phyloP scores from a whole-genome alignment of 495 filamentous ascomycete genomes.

The Penicillium bialowiezense region DNA sequence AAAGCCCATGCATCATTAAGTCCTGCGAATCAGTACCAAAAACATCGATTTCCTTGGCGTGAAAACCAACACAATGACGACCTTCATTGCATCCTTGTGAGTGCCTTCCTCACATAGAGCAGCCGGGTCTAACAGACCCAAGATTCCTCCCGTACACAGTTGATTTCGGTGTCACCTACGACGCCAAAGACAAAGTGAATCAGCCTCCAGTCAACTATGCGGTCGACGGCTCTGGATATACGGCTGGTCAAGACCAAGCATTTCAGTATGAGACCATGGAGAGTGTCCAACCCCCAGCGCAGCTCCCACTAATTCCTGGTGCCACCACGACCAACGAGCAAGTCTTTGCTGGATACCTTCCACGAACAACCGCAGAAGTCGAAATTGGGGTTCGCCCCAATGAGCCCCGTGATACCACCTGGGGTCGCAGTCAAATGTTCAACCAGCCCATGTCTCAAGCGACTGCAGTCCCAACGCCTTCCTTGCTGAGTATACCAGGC shows the following conservation, averaged over 20 bases:
- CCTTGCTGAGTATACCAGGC: conserved; percentile 58
- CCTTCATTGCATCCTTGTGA: conserved; percentile 35
- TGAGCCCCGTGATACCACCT: conserved; percentile 62
- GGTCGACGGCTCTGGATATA: conserved; percentile 36
- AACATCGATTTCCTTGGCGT: no score
- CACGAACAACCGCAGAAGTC: conserved; percentile 28
- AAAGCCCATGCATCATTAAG: no score
- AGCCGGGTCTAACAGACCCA: conserved; percentile 2
- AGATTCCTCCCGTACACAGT: conserved; percentile 43
- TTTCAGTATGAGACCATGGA: no score
- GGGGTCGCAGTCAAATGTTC: conserved; percentile 59
- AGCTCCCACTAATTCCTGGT: conserved; percentile 53
- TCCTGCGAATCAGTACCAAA: no score
- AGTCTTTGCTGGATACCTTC: conserved; percentile 54
- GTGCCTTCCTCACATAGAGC: background rate
- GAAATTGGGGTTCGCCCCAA: conserved; percentile 42
- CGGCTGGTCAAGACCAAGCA: conserved; percentile 17
- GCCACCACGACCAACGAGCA: conserved; percentile 56
- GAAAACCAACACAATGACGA: conserved; percentile 8
- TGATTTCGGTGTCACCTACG: conserved; percentile 31
- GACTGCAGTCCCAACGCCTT: conserved; percentile 61
- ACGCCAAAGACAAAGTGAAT: conserved; percentile 13
- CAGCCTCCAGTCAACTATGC: conserved; percentile 26
- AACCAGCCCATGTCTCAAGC: conserved; percentile 74
- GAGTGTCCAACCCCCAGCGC: no score